Evolutionary conservation across 23 red algal genomes (phyloP).

Genomic region (Gracilaria caudata): DNA sequence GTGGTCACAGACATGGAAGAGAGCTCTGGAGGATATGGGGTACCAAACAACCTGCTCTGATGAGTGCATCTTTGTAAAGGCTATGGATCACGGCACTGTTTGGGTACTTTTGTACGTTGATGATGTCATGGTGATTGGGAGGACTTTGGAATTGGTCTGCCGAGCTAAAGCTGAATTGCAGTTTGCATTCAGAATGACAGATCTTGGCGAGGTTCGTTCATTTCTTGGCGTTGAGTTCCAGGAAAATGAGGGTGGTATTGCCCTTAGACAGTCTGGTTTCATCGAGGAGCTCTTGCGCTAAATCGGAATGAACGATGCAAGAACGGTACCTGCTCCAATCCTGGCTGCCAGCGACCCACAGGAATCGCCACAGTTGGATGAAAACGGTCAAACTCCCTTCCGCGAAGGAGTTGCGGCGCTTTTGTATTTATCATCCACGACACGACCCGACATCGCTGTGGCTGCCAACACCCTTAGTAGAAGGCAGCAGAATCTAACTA

Average conservation of each 20-base stretch:
- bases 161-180: constrained; percentile 11
- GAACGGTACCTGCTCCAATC: background rate
- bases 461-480: constrained; percentile 3
- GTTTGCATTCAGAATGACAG: constrained; percentile 1
- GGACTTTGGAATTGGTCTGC: background rate
- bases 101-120: constrained; percentile 21
- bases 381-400: background rate
- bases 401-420: background rate
- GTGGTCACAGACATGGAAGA: background rate
- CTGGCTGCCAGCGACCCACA: background rate
- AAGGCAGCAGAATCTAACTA: background rate
- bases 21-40: background rate
- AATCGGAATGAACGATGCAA: background rate
- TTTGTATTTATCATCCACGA: background rate
- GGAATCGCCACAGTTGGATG: background rate
- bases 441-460: constrained; percentile 9
- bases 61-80: constrained; percentile 14
- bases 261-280: constrained; percentile 14
- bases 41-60: background rate
- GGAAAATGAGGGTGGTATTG: background rate
- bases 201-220: constrained; percentile 14
- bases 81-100: background rate
- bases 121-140: background rate
- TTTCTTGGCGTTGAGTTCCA: constrained; percentile 25
- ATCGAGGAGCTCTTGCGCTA: background rate